Conservation (phyloP, 2,329 filamentous ascomycete genomes). For the Fonsecaea erecta region DNA sequence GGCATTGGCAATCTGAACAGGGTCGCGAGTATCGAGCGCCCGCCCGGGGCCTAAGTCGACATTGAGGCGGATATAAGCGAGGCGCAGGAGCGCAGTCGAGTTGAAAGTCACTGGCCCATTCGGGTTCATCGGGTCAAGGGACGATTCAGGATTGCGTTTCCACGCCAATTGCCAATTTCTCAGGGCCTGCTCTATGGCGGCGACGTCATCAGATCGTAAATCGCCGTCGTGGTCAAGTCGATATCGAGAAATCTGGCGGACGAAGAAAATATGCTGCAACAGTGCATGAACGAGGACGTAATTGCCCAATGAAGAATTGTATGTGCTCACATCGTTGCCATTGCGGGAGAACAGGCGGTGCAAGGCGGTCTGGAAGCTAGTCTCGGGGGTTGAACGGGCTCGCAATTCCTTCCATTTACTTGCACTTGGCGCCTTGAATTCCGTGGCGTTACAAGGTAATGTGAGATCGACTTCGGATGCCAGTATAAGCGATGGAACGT, state of each 20-base stretch:
- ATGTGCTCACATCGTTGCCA: constrained; percentile 28
- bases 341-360: constrained; percentile 31
- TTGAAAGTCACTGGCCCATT: constrained; percentile 70
- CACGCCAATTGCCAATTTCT: constrained; percentile 49
- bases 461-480: constrained; percentile 46
- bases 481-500: constrained; percentile 45
- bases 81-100: constrained; percentile 64
- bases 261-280: constrained; percentile 72
- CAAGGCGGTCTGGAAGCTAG: constrained; percentile 45
- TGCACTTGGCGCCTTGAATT: constrained; percentile 44
- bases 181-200: constrained; percentile 50
- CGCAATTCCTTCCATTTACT: constrained; percentile 43
- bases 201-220: constrained; percentile 47
- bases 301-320: constrained; percentile 62
- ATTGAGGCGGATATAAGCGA: constrained; percentile 57
- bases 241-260: constrained; percentile 53
- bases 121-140: constrained; percentile 38
- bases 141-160: constrained; percentile 48
- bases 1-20: constrained; percentile 62
- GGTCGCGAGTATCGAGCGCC: constrained; percentile 66
- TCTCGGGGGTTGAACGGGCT: constrained; percentile 39
- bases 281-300: constrained; percentile 74
- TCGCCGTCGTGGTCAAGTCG: constrained; percentile 42
- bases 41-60: constrained; percentile 43
- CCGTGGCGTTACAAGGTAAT: constrained; percentile 45